Evolutionary conservation across 1,139 yeast species (phyloP).

Genomic region (Fermentozyma sake): DNA sequence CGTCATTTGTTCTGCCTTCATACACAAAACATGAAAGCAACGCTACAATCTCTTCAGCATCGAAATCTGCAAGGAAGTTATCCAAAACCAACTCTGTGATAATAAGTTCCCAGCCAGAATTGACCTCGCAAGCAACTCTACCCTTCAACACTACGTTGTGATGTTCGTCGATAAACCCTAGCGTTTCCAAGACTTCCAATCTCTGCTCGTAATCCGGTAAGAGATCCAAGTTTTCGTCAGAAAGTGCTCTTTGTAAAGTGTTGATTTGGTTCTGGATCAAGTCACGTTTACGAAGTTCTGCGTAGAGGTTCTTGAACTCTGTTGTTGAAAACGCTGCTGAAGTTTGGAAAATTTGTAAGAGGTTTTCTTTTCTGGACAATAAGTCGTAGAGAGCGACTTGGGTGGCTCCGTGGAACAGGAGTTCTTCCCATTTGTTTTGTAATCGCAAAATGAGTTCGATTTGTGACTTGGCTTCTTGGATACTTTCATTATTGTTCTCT

Average conservation of each 20-base stretch:
- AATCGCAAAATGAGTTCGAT: conserved; percentile 34
- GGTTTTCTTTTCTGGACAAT: conserved; percentile 38
- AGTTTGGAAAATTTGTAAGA: conserved; percentile 31
- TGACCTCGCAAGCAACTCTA: conserved; percentile 81
- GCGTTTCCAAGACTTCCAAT: conserved; percentile 63
- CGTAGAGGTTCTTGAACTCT: conserved; percentile 45
- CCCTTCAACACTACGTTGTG: conserved; percentile 83
- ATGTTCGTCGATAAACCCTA: conserved; percentile 72
- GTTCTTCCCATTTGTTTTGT: conserved; percentile 46
- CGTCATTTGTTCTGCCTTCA: conserved; percentile 73
- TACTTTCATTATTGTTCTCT: conserved; percentile 38
- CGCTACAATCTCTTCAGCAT: conserved; percentile 95
- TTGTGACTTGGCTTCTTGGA: conserved; percentile 38
- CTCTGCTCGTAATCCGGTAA: conserved; percentile 94
- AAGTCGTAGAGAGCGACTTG: conserved; percentile 53
- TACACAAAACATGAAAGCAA: conserved; percentile 86
- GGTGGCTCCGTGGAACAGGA: conserved; percentile 38
- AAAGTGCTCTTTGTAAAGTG: conserved; percentile 55
- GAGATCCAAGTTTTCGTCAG: conserved; percentile 84
- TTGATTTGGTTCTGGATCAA: conserved; percentile 49
- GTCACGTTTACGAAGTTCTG: conserved; percentile 44
- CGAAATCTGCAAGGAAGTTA: conserved; percentile 88
- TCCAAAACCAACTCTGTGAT: conserved; percentile 86
- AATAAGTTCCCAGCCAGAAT: conserved; percentile 86
- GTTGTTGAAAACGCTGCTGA: conserved; percentile 27